Percentiles rank a stretch among this genome's conserved stretches.
These are phyloP conservation scores for Backusella parvicylindrica DNA, from an alignment of 192 early-diverging fungal genomes.

Conservation along the genomic window DNA sequence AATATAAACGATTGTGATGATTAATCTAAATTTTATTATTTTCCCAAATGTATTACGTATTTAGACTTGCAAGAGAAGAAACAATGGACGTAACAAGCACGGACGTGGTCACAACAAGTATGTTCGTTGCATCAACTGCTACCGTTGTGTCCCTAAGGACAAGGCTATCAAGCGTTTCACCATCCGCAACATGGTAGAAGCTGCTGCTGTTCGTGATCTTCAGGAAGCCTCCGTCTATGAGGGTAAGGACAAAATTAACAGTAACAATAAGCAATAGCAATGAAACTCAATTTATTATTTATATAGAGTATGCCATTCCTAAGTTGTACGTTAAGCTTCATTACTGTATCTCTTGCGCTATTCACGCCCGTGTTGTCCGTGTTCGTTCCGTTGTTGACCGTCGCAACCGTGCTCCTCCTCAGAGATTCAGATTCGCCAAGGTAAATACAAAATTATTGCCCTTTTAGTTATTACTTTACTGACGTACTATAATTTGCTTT, in stretches of 20 bases:
- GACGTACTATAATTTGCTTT: neutral
- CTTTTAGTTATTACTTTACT: neutral
- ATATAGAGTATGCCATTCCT: conserved; percentile 84
- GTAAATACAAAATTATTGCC: conserved; percentile 9
- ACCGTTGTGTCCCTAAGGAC: conserved; percentile 91
- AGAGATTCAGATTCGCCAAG: conserved; percentile 87
- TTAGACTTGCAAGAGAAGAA: conserved; percentile 98
- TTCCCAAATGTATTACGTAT: neutral
- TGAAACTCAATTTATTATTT: conserved; percentile 12
- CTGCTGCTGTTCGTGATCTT: conserved; percentile 95
- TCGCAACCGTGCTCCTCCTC: conserved; percentile 92
- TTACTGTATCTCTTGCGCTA: conserved; percentile 98
- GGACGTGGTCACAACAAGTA: conserved; percentile 98
- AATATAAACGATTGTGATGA: neutral
- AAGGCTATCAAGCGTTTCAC: conserved; percentile 99
- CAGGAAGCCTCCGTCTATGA: conserved; percentile 95
- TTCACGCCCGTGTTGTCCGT: conserved; percentile 93
- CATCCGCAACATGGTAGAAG: conserved; percentile 99
- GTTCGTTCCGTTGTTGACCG: conserved; percentile 88
- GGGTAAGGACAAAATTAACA: conserved; percentile 40
- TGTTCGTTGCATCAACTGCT: conserved; percentile 99
- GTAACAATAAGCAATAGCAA: neutral
- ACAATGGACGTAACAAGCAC: conserved; percentile 98
- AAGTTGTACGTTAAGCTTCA: conserved; percentile 99
- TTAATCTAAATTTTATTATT: neutral